phyloP scores from a whole-genome alignment of 495 filamentous ascomycete species.

The Cercophora scortea region DNA sequence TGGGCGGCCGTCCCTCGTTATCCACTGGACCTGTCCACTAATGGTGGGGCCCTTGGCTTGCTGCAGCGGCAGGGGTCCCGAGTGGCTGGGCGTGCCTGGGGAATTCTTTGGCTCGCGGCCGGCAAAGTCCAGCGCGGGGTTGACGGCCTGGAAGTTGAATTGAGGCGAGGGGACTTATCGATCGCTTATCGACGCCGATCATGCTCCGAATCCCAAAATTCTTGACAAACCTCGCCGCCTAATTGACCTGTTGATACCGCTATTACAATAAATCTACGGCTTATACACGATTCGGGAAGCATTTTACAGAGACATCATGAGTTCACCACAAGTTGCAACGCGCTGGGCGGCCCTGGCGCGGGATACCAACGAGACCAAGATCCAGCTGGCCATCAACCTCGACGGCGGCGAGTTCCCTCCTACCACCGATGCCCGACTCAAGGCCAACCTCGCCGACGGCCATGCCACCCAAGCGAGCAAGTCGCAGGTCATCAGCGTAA shows the following conservation, averaged over 20 bases:
- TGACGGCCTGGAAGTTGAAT: not conserved
- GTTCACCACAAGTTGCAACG: conserved; percentile 15
- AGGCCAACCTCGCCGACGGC: conserved; percentile 31
- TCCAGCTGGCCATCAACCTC: conserved; percentile 81
- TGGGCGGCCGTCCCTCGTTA: conserved; percentile 5
- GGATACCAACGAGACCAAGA: conserved; percentile 95
- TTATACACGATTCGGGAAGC: not conserved
- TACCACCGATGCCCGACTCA: conserved; percentile 37
- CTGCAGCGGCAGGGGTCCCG: conserved; percentile 1
- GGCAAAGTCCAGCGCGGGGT: conserved; percentile 9
- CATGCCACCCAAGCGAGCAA: conserved; percentile 78
- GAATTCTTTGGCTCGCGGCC: conserved; percentile 1
- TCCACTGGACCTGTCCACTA: not conserved
- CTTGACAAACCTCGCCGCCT: conserved; percentile 1
- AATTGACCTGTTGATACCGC: not conserved
- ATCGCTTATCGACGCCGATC: conserved; percentile 1
- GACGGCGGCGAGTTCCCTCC: conserved; percentile 78
- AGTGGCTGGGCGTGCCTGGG: not conserved
- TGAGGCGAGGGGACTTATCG: not conserved
- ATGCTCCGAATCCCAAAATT: conserved; percentile 1
- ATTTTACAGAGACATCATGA: not conserved
- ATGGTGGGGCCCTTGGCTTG: conserved; percentile 4
- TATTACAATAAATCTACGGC: too few species aligned
- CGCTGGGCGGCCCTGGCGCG: conserved; percentile 73
- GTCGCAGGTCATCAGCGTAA: conserved; percentile 76